phyloP scores from a whole-genome alignment of 495 filamentous ascomycete genomes.

The Jackrogersella minutella region DNA sequence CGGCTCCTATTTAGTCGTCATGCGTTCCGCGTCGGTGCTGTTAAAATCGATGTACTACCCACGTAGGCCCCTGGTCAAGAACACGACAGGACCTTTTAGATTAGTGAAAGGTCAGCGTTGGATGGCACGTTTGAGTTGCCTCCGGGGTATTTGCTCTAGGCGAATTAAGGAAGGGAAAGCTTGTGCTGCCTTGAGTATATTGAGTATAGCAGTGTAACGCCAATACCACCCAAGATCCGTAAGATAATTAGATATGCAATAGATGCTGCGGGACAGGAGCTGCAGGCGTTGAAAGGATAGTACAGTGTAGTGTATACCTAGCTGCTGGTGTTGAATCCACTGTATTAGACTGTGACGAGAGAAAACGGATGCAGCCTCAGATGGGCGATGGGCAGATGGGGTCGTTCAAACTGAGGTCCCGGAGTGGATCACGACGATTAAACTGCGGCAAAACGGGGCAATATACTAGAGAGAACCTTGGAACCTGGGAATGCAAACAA shows the following conservation, averaged over 20 bases:
- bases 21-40: slow-evolving; percentile 29
- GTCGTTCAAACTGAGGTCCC: slow-evolving; percentile 14
- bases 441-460: slow-evolving; percentile 20
- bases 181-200: slow-evolving; percentile 30
- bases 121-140: slow-evolving; percentile 20
- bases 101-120: slow-evolving; percentile 19
- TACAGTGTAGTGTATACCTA: too few relatives aligned
- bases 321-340: slow-evolving; percentile 25
- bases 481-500: not conserved
- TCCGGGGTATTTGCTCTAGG: slow-evolving; percentile 20
- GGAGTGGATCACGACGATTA: slow-evolving; percentile 20
- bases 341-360: slow-evolving; percentile 10
- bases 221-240: slow-evolving; percentile 32
- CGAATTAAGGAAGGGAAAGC: slow-evolving; percentile 27
- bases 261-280: slow-evolving; percentile 26
- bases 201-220: slow-evolving; percentile 13
- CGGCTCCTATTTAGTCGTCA: slow-evolving; percentile 33
- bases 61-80: slow-evolving; percentile 28
- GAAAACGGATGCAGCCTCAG: slow-evolving; percentile 8
- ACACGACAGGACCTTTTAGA: slow-evolving; percentile 29
- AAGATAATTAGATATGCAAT: slow-evolving; percentile 23
- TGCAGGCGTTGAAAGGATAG: slow-evolving; percentile 27
- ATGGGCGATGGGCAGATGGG: too few relatives aligned
- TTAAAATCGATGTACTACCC: slow-evolving; percentile 34
- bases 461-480: not conserved